Percentiles rank a stretch among this genome's conserved stretches.
These are phyloP conservation scores for Colletotrichum ledebouriae DNA, from an alignment of 2,329 filamentous ascomycete species.

Conservation along the genomic window DNA sequence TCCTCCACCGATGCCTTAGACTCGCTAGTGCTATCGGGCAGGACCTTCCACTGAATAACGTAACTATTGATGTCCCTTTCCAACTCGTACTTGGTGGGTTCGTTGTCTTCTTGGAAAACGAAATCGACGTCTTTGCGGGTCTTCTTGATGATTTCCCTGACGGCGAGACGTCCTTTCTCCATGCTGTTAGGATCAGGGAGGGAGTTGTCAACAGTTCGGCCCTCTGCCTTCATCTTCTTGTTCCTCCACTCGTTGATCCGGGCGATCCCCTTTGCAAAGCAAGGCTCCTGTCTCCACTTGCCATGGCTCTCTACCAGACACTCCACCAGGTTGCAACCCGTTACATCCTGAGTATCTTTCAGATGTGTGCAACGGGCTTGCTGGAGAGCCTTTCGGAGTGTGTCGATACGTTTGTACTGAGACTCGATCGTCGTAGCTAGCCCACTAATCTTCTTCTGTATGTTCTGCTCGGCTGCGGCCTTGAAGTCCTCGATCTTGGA, in stretches of 20 bases:
- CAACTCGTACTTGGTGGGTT: background rate
- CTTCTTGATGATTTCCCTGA: background rate
- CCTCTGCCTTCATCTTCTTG: too few relatives aligned
- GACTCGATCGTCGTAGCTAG: slow-evolving; percentile 8
- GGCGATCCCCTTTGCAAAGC: background rate
- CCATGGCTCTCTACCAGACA: background rate
- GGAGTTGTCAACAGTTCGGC: too few relatives aligned
- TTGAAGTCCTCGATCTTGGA: background rate
- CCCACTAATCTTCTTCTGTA: background rate
- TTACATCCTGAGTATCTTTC: background rate
- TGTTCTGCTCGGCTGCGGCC: background rate
- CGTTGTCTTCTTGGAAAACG: background rate
- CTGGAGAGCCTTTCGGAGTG: background rate
- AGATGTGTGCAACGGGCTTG: background rate
- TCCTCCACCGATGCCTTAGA: background rate
- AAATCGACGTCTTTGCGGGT: background rate
- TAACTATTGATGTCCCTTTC: slow-evolving; percentile 23
- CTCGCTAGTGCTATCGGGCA: background rate
- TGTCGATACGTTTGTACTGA: slow-evolving; percentile 7
- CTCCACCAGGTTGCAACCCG: background rate
- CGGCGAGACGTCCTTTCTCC: background rate
- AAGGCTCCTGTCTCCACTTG: background rate
- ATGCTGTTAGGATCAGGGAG: background rate
- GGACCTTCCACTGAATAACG: slow-evolving; percentile 17
- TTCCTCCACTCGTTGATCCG: background rate